Evolutionary conservation across 1,139 yeast species (phyloP), one percentile per base, ranked within the genome.

Genomic region (Kodamaea fungicola): DNA sequence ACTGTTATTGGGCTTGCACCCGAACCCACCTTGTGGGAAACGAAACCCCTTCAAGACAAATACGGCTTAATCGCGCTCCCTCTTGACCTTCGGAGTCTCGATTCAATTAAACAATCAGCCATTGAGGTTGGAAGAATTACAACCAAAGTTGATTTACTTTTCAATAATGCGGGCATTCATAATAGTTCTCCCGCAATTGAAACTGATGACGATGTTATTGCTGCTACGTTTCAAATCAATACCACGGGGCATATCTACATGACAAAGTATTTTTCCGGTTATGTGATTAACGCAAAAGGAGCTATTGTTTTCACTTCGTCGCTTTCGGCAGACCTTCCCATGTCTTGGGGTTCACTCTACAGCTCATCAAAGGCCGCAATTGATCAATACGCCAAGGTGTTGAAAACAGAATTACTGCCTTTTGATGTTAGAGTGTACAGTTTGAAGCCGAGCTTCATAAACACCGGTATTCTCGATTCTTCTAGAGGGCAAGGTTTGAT

Each of bases 371-470:
- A 67, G 44, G 55, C 61, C 5, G 64, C 64, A 27, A 54, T 59
- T 34, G 61, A 59, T 38, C 52, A 44, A 35, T 59, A 58, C 32
- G 64, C 63, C 5, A 39, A 45, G 35, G 49, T 44, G 6, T 44
- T 59, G 29, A 52, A 44, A 22, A 43, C 39, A 4, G 63, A 59
- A 38, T 42, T 59, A 62, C 42, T 48, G 37, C 71, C 71, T 0
- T 62, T 63, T 38, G 70, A 63, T 1, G 68, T 63, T 7, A 39
- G 52, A 16, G 73, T 67, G 6, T 64, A 64, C 43, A 54, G 62
- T 32, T 59, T 67, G 6, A 62, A 67, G 29, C 64, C 72, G 6
- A 72, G 74, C 2, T 71, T 67, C 3, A 71, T 67, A 3, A 54
- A 65, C 34, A 65, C 71, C n/a, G 63, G 59, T 9, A 62, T 67